Percentiles rank a stretch among this genome's conserved stretches.
Evolutionary conservation across 768 basidiomycete genomes (phyloP).

Genomic region (Kwoniella heveanensis): DNA sequence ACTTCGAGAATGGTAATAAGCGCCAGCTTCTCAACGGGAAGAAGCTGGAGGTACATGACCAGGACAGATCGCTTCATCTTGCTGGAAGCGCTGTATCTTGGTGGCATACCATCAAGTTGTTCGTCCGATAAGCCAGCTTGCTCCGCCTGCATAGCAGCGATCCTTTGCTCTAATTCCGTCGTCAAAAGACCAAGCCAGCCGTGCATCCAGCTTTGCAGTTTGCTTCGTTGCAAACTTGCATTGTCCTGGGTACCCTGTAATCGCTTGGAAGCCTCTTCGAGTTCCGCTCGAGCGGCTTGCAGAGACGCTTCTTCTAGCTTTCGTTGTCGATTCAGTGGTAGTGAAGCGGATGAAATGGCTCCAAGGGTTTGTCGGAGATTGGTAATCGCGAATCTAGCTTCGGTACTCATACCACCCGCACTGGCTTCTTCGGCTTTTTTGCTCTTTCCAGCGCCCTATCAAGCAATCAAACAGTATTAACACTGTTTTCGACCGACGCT

Average conservation of each 20-base stretch:
- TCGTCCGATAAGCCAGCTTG: slow-evolving; percentile 11
- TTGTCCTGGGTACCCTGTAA: slow-evolving; percentile 23
- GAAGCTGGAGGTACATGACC: slow-evolving; percentile 72
- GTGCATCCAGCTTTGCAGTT: slow-evolving; percentile 54
- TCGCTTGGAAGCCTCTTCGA: slow-evolving; percentile 43
- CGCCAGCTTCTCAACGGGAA: slow-evolving; percentile 77
- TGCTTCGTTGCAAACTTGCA: slow-evolving; percentile 29
- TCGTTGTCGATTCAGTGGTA: slow-evolving; percentile 45
- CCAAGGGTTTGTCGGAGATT: slow-evolving; percentile 58
- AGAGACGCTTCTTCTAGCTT: slow-evolving; percentile 47
- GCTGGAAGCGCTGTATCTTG: slow-evolving; percentile 11
- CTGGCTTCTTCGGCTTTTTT: slow-evolving; percentile 13
- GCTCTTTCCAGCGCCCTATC: slow-evolving; percentile 17
- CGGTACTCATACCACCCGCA: background rate
- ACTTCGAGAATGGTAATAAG: slow-evolving; percentile 86
- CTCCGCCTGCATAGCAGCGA: slow-evolving; percentile 31
- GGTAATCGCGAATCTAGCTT: slow-evolving; percentile 47
- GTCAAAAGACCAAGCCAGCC: slow-evolving; percentile 36
- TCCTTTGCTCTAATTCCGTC: slow-evolving; percentile 29
- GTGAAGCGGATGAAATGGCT: slow-evolving; percentile 51
- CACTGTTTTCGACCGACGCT: too few species aligned
- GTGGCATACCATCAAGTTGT: slow-evolving; percentile 26
- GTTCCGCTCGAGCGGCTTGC: slow-evolving; percentile 46
- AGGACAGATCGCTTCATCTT: slow-evolving; percentile 56
- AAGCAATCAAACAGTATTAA: background rate